A percentile compares a stretch with the other conserved stretches of the same genome.
These are phyloP conservation scores for Boletus smithii DNA, from an alignment of 1,284 basidiomycete species.

Conservation along the genomic window DNA sequence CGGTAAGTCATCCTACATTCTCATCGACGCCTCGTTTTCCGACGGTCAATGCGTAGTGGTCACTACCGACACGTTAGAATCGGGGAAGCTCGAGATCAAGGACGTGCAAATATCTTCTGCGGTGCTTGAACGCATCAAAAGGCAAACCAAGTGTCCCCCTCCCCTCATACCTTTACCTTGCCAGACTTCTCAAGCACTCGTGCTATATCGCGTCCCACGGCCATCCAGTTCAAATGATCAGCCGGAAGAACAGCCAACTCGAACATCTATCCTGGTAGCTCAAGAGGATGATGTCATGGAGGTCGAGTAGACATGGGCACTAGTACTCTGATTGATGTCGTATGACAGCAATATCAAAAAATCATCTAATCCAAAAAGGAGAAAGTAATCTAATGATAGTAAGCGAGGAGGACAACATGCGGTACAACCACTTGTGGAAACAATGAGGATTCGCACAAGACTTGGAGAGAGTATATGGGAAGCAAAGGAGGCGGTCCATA, in stretches of 20 bases:
- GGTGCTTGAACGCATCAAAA: conserved; percentile 46
- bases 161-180: conserved; percentile 21
- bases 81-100: conserved; percentile 17
- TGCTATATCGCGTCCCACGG: conserved; percentile 52
- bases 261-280: background rate
- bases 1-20: conserved; percentile 13
- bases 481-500: no score
- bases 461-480: no score
- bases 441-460: no score
- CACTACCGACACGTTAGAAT: conserved; percentile 35
- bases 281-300: conserved; percentile 58
- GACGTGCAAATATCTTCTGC: conserved; percentile 39
- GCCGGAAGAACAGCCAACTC: conserved; percentile 4
- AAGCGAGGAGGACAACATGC: conserved; percentile 8
- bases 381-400: conserved; percentile 23
- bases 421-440: no score
- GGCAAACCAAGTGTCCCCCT: conserved; percentile 19
- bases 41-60: conserved; percentile 1
- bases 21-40: background rate
- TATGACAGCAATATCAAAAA: background rate
- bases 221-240: conserved; percentile 17
- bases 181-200: conserved; percentile 47
- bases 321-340: background rate
- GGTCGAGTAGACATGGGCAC: conserved; percentile 37
- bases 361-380: conserved; percentile 6